Percentiles rank a stretch among this genome's conserved stretches.
Evolutionary conservation across 1,284 basidiomycete genomes (phyloP).

Genomic region (Cryptococcus sp.): DNA sequence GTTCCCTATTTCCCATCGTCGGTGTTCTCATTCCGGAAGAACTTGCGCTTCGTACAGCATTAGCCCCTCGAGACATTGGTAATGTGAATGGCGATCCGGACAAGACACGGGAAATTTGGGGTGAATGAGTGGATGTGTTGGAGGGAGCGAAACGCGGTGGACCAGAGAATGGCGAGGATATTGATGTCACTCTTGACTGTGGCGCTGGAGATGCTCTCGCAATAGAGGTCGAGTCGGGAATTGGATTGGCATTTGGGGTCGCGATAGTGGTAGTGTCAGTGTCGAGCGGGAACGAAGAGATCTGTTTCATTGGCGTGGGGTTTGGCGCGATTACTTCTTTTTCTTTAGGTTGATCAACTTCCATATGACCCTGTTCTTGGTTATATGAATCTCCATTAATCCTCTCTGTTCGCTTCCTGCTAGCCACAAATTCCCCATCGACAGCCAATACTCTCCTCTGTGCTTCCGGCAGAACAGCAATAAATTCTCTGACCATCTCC

Average conservation of each 20-base stretch:
- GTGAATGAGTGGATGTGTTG: constrained; percentile 2
- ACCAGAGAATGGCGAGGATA: constrained; percentile 33
- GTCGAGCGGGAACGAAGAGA: neutral
- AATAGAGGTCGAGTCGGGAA: constrained; percentile 1
- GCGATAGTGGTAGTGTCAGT: constrained; percentile 1
- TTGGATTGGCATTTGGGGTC: constrained; percentile 1
- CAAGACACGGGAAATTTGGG: constrained; percentile 11
- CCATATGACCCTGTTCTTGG: too few species aligned
- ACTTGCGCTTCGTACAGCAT: neutral
- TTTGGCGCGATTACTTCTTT: constrained; percentile 1
- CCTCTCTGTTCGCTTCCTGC: constrained; percentile 6
- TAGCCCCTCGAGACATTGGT: constrained; percentile 8
- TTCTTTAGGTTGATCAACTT: constrained; percentile 1
- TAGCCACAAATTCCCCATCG: constrained; percentile 17
- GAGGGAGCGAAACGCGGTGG: constrained; percentile 37
- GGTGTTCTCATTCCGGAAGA: constrained; percentile 5
- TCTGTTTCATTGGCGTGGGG: constrained; percentile 4
- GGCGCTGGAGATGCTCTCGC: constrained; percentile 9
- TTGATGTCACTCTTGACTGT: constrained; percentile 1
- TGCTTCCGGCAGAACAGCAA: constrained; percentile 57
- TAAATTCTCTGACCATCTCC: constrained; percentile 64
- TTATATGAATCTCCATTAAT: constrained; percentile 14
- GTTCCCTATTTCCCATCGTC: constrained; percentile 3
- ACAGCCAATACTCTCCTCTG: constrained; percentile 50
- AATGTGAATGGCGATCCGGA: constrained; percentile 28